Base-by-base conservation (phyloP, 1,139 yeast genomes). In the Diutina neorugosa region DNA sequence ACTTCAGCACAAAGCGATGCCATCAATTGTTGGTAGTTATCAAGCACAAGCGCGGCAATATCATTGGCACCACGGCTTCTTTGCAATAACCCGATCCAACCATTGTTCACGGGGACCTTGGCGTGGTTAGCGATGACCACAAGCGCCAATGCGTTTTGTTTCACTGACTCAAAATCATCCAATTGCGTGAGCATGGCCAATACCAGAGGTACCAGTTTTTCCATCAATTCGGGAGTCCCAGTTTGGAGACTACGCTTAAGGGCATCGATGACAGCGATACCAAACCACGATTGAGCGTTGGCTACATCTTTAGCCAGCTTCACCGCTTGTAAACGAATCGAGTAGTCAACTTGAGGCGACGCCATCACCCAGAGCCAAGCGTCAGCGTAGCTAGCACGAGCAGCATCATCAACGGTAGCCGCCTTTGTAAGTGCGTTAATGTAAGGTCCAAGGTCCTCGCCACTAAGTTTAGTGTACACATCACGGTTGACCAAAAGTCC, bases 71-170 rank as follows among this genome's bases (percentile, higher is more conserved):
- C 53, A 4, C 58, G 54, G 11, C 85, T 75, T 53, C 80, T 71
- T 61, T 85, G 81, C 49, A 83, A 82, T 52, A 90, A 68, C 0
- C 87, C 87, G 47, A 90, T 86, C 98, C 98, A 93, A 2, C 86
- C 84, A 55, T 74, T 74, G 54, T 78, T 78, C 8, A 74, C 62
- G 2, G 67, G 66, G 34, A 76, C 67, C 3, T 57, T 62, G 1
- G 66, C 59, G 57, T 79, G 81, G 62, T 86, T 88, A 11, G 85
- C 71, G 11, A 80, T 62, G 27, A 85, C 68, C n/a, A 86, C 64
- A 21, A 81, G 74, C 3, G 69, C 62, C 4, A 68, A 69, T 52
- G 77, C 63, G 25, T 73, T 62, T 1, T 63, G 61, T 16, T 61
- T 60, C 23, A 73, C 66, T 11, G 64, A 56, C 1, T 54, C 54